A percentile compares a stretch with the other conserved stretches of the same genome.
phyloP scores from a whole-genome alignment of 2,329 filamentous ascomycete genomes.

The Phialophora chinensis region DNA sequence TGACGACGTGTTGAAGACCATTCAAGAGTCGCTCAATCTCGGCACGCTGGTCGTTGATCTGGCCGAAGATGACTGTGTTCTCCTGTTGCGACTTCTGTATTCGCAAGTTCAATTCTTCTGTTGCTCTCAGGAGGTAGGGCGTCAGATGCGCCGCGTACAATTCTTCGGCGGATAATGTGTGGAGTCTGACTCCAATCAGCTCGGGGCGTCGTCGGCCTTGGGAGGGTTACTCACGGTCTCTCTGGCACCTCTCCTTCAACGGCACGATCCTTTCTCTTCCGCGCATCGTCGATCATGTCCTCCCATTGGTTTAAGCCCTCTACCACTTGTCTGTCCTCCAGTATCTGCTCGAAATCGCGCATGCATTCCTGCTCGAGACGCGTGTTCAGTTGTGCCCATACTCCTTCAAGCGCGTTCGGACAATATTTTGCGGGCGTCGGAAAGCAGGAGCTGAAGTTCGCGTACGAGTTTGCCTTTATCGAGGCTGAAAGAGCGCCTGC shows the following conservation, averaged over 20 bases:
- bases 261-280: constrained; percentile 55
- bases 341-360: constrained; percentile 66
- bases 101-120: constrained; percentile 56
- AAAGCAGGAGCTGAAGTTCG: constrained; percentile 68
- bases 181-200: constrained; percentile 53
- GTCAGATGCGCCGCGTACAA: constrained; percentile 65
- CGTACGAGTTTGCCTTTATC: constrained; percentile 65
- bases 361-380: constrained; percentile 63
- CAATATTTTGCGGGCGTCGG: constrained; percentile 66
- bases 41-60: constrained; percentile 59
- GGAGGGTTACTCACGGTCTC: constrained; percentile 29
- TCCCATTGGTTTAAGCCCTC: constrained; percentile 66
- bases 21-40: constrained; percentile 64
- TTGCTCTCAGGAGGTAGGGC: constrained; percentile 60
- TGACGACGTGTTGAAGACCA: constrained; percentile 62
- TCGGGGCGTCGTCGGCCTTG: neutral
- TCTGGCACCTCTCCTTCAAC: constrained; percentile 34
- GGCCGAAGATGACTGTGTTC: constrained; percentile 60
- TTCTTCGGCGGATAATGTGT: constrained; percentile 62
- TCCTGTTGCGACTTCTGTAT: constrained; percentile 58
- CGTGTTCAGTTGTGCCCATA: constrained; percentile 64
- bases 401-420: constrained; percentile 60
- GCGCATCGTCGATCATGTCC: constrained; percentile 64
- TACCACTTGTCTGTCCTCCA: constrained; percentile 63
- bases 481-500: constrained; percentile 64